A percentile compares a stretch with the other conserved stretches of the same genome.
Conservation (phyloP, 805 yeast genomes). For the Huiozyma sinensis region DNA sequence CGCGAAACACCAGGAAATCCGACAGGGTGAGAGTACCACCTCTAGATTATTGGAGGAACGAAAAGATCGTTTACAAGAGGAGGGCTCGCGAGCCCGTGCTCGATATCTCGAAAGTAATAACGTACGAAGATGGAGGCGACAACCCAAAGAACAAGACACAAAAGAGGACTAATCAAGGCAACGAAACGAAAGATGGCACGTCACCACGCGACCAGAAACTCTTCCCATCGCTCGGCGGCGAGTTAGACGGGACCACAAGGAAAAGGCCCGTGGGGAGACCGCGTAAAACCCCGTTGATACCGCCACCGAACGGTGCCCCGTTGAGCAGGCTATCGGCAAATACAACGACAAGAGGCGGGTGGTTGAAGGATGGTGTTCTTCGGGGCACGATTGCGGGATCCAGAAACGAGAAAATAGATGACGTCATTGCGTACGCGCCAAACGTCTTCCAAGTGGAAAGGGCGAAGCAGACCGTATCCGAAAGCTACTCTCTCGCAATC, state of each 20-base stretch:
- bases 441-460: constrained; percentile 39
- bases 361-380: constrained; percentile 23
- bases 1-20: constrained; percentile 42
- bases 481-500: constrained; percentile 51
- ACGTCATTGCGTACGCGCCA: constrained; percentile 53
- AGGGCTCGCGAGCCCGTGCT: constrained; percentile 35
- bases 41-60: constrained; percentile 78
- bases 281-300: constrained; percentile 6
- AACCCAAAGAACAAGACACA: constrained; percentile 8
- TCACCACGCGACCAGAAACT: constrained; percentile 7
- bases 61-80: constrained; percentile 51
- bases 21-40: constrained; percentile 58
- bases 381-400: constrained; percentile 7
- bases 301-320: not conserved
- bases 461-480: constrained; percentile 32
- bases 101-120: constrained; percentile 48
- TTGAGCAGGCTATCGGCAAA: constrained; percentile 16
- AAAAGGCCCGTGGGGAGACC: constrained; percentile 22
- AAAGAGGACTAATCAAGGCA: constrained; percentile 1
- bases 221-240: not conserved
- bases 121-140: constrained; percentile 19
- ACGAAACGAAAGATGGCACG: constrained; percentile 21
- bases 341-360: constrained; percentile 16
- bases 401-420: constrained; percentile 19
- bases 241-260: not conserved